Evolutionary conservation across 495 filamentous ascomycete species (phyloP), one percentile per base, ranked within the genome.

Genomic region (Aspergillus bridgeri): DNA sequence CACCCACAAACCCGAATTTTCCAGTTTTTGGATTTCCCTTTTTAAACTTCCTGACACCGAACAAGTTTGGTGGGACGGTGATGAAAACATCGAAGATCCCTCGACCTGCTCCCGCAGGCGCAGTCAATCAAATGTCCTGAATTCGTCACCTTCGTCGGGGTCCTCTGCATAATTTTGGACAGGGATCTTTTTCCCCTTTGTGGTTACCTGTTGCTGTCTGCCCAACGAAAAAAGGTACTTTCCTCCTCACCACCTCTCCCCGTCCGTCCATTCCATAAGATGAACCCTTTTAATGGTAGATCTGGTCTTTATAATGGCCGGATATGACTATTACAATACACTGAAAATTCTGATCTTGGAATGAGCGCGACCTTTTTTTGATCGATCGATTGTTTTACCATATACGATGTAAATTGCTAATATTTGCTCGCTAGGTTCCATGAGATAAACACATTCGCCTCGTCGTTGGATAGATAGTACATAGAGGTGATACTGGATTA

Each of bases 281-380:
- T 76, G 73, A 76, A 69, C 63, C 68, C 61, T 67, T 64, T 63
- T 52, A 69, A 73, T 69, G 69, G 67, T 70, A 68, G 70, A 69
- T 72, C 67, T 59, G 59, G 68, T 53, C n/a, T 17, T 15, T 17
- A 49, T 62, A 61, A 65, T 61, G 67, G 59, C 65, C 61, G 72
- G 73, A 67, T 25, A 68, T 75, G 73, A 76, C 68, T 68, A 68
- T 71, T 71, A 38, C 61, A 45, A 76, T 75, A 76, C 73, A 76
- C 73, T 76, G 73, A 76, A 76, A 76, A 76, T 76, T 76, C 73
- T 76, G 73, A 76, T 67, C 46, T 22, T 63, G 21, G 62, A 69
- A 63, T 57, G 54, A 61, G 54, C 3, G 33, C 33, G 33, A 33
- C 6, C 33, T 13, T 38, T 9, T 15, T 15, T 38, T 38, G 33